Conservation (phyloP, 352 stramenopile species). For the Stramenopiles sp. region DNA sequence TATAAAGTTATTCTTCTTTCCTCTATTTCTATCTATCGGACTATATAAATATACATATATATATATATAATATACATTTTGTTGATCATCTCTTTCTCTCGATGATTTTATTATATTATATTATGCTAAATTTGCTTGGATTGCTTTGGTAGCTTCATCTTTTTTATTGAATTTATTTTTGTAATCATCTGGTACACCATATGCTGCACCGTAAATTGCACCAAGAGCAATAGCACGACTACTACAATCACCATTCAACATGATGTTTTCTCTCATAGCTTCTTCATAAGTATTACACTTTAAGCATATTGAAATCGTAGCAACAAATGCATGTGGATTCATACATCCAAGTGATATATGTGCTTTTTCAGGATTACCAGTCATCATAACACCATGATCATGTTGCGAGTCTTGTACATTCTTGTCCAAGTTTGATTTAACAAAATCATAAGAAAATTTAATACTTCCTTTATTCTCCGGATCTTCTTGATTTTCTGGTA, state of each 20-base stretch:
- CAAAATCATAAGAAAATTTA: not conserved
- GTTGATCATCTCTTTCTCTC: too few relatives aligned
- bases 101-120: too few relatives aligned
- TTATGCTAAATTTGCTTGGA: not conserved
- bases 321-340: conserved; percentile 1
- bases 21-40: too few relatives aligned
- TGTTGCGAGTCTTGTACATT: not conserved
- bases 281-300: not conserved
- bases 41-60: too few relatives aligned
- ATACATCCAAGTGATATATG: not conserved
- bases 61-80: too few relatives aligned
- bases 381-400: not conserved
- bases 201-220: not conserved
- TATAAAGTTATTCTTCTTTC: too few relatives aligned
- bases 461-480: not conserved
- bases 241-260: not conserved
- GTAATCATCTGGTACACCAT: not conserved
- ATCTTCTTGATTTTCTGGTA: not conserved
- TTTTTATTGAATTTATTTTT: not conserved
- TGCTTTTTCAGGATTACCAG: not conserved
- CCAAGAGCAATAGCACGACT: not conserved
- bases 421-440: not conserved
- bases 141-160: not conserved
- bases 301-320: not conserved
- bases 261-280: not conserved